Percentiles rank a stretch among this genome's conserved stretches.
Conservation (phyloP, 2,329 filamentous ascomycete species). For the Aspergillus aculeatinus region DNA sequence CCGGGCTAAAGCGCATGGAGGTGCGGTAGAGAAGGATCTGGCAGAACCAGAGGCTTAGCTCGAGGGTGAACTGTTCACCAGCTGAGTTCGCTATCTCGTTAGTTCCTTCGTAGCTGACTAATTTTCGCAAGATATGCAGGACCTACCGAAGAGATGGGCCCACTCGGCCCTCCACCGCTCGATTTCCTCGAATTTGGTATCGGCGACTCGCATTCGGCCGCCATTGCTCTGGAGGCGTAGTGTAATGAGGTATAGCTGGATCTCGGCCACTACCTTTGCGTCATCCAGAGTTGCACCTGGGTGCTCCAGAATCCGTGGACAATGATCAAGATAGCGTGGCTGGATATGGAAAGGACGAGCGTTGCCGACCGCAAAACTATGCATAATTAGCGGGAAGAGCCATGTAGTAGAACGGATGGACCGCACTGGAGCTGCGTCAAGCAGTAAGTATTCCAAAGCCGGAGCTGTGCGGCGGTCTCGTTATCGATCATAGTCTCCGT, state of each 20-base stretch:
- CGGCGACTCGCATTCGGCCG: conserved; percentile 28
- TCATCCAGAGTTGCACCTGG: conserved; percentile 32
- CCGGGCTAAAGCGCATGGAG: conserved; percentile 26
- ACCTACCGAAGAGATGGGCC: conserved; percentile 33
- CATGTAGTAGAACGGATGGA: neutral
- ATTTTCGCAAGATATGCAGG: neutral
- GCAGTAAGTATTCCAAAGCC: conserved; percentile 37
- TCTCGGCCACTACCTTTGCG: conserved; percentile 32
- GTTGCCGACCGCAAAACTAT: conserved; percentile 32
- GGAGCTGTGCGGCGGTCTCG: conserved; percentile 31
- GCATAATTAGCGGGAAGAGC: conserved; percentile 10
- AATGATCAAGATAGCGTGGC: conserved; percentile 31
- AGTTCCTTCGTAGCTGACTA: conserved; percentile 4
- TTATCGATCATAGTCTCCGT: conserved; percentile 27
- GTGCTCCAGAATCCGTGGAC: conserved; percentile 31
- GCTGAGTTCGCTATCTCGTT: conserved; percentile 14
- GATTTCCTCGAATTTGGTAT: conserved; percentile 34
- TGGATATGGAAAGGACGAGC: conserved; percentile 33
- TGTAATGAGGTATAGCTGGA: conserved; percentile 33
- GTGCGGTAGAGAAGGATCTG: conserved; percentile 37
- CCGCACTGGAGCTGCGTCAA: conserved; percentile 36
- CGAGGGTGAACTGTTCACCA: conserved; percentile 31
- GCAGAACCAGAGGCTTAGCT: conserved; percentile 37
- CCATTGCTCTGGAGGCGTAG: conserved; percentile 26
- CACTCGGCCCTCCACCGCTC: conserved; percentile 37